phyloP scores from a whole-genome alignment of 2,329 filamentous ascomycete species.

The Fusarium sp. region DNA sequence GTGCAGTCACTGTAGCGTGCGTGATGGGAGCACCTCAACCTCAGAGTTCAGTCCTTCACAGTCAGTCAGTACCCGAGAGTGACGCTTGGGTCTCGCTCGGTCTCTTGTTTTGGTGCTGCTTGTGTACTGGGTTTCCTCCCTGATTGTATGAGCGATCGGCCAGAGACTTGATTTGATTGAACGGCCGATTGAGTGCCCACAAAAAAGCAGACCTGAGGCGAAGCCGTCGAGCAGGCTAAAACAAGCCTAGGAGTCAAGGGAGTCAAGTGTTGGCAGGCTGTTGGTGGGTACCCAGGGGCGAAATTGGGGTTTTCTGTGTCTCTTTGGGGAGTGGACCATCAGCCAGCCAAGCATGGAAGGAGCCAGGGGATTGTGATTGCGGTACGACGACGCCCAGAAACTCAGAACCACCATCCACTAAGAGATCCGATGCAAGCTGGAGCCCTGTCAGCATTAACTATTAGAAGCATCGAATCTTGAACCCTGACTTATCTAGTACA shows the following conservation, averaged over 20 bases:
- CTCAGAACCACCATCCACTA: slow-evolving; percentile 19
- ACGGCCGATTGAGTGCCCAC: slow-evolving; percentile 30
- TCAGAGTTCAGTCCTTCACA: neutral
- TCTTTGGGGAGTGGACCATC: slow-evolving; percentile 24
- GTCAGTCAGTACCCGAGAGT: slow-evolving; percentile 12
- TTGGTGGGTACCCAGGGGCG: slow-evolving; percentile 29
- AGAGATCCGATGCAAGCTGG: neutral
- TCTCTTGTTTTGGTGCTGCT: slow-evolving; percentile 22
- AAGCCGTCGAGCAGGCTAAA: slow-evolving; percentile 31
- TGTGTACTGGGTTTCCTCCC: slow-evolving; percentile 31
- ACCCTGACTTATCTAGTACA: neutral
- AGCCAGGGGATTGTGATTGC: slow-evolving; percentile 6
- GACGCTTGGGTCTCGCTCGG: slow-evolving; percentile 27
- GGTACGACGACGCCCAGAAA: neutral
- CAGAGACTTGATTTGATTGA: slow-evolving; percentile 29
- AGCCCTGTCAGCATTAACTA: neutral
- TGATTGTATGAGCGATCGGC: slow-evolving; percentile 35
- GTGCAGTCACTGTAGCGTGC: slow-evolving; percentile 18
- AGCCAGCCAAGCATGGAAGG: slow-evolving; percentile 14
- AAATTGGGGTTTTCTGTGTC: slow-evolving; percentile 14
- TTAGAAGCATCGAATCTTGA: neutral
- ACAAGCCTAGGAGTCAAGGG: slow-evolving; percentile 11
- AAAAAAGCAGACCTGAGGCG: slow-evolving; percentile 40
- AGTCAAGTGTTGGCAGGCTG: slow-evolving; percentile 13
- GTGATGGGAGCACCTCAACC: neutral